A percentile compares a stretch with the other conserved stretches of the same genome.
phyloP scores from a whole-genome alignment of 164 flowering plant species.

The Piper longum region DNA sequence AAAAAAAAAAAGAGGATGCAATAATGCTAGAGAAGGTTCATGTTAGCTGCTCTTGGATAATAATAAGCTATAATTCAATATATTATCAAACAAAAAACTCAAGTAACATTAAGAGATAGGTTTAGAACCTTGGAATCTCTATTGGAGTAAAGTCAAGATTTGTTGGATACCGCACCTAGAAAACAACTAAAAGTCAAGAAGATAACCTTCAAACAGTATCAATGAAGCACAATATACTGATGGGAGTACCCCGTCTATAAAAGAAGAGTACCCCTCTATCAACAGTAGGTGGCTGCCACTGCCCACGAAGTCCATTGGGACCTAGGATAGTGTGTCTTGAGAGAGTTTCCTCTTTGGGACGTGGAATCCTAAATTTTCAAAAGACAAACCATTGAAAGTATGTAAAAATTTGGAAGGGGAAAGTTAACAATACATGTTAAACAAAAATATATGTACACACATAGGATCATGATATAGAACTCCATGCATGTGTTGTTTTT shows the following conservation, averaged over 20 bases:
- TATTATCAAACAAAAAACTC: not conserved
- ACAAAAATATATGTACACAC: too few species aligned
- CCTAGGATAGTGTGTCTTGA: constrained; percentile 87
- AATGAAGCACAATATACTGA: constrained; percentile 2
- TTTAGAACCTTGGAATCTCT: constrained; percentile 60
- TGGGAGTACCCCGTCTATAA: not conserved
- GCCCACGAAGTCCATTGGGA: constrained; percentile 74
- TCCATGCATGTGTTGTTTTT: too few species aligned
- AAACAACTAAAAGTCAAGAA: constrained; percentile 11
- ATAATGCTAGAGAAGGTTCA: not conserved
- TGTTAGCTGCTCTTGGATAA: not conserved
- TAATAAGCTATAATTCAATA: too few species aligned
- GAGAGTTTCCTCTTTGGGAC: constrained; percentile 78
- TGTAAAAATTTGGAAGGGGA: not conserved
- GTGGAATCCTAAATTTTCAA: constrained; percentile 43
- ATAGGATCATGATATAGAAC: too few species aligned
- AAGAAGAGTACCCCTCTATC: constrained; percentile 42
- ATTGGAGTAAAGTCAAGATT: constrained; percentile 61
- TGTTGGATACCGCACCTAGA: constrained; percentile 75
- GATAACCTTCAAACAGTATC: not conserved
- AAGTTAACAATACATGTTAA: too few species aligned
- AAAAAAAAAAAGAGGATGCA: not conserved
- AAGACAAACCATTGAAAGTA: constrained; percentile 2
- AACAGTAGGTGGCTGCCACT: constrained; percentile 66
- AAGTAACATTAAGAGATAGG: too few species aligned